Base-by-base conservation (phyloP, 208 protist genomes). In the Acanthamoeba polyphaga region DNA sequence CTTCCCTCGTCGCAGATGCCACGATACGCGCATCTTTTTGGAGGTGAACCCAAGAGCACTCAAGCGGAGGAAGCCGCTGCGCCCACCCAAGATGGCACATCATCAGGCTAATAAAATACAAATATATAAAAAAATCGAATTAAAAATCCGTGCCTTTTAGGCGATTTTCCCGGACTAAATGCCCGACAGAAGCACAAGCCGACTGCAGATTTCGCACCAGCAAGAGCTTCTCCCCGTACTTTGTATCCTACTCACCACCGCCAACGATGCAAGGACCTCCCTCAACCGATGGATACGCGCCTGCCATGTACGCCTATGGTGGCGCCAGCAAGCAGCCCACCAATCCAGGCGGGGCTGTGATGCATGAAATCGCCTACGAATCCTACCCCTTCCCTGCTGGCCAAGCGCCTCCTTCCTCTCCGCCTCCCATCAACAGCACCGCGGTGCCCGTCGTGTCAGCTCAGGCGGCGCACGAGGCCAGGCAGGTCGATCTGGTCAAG, bases 341-440 rank as follows among this genome's bases (percentile, higher is more conserved):
- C 53, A 88, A 88, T 43, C 53, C 80, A n/a, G 80, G 80, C 6
- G 80, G 80, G 17, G 51, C 80, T 43, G 80, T 88, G 80, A 88
- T 88, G 80, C 80, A 46, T 8, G 80, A 88, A 46, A 62, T 64
- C 6, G 80, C 49, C 80, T 88, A 88, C 80, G 51, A 32, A 27
- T 12, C 29, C 0, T 82, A 53, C 43, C 49, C 78, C n/a, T 58
- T 66, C 29, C 13, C n/a, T 82, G 38, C 74, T 15, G 10, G 38
- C 19, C 15, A n/a, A 12, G 9, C 27, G 15, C 74, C 24, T 13
- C 43, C 74, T 46, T 55, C 74, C 38, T 13, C 10, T 8, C 46
- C 29, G 15, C 13, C 80, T 19, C 8, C 29, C 43, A 55, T 29
- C 74, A 84, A n/a, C 74, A 51, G 3, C 51, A 46, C 17, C 29